Evolutionary conservation across 495 filamentous ascomycete genomes (phyloP).

Genomic region (Astrocystis sublimbata): DNA sequence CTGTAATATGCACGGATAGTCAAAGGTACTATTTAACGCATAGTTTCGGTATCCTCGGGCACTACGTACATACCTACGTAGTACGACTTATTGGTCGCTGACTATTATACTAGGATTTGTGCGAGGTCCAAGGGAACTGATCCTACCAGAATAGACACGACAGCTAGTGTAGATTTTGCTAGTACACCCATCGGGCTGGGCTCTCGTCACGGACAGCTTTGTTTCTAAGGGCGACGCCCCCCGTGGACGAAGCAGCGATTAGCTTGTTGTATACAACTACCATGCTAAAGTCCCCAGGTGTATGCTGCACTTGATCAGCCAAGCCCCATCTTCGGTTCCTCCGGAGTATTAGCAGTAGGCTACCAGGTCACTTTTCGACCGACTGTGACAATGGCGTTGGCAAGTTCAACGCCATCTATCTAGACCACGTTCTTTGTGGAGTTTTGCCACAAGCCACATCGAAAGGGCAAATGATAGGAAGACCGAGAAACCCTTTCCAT

Average conservation of each 20-base stretch:
- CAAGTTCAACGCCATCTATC: neutral
- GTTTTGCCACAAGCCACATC: constrained; percentile 10
- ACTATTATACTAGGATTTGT: neutral
- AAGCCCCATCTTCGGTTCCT: constrained; percentile 1
- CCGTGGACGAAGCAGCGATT: neutral
- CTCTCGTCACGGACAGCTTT: neutral
- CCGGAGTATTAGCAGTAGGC: neutral
- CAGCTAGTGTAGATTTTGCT: neutral
- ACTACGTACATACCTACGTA: neutral
- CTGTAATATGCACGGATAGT: neutral
- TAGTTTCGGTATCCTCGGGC: constrained; percentile 5
- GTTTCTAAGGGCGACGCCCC: neutral
- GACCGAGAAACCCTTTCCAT: neutral
- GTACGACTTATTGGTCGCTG: neutral
- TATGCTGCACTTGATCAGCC: neutral
- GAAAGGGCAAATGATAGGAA: neutral
- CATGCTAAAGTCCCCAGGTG: neutral
- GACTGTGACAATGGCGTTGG: neutral
- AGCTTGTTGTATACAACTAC: neutral
- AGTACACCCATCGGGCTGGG: neutral
- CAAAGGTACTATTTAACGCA: neutral
- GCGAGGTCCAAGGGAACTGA: neutral
- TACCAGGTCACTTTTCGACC: neutral
- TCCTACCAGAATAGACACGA: neutral
- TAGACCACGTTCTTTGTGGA: neutral